Percentiles rank a stretch among this genome's conserved stretches.
These are phyloP conservation scores for Candida michaelii DNA, from an alignment of 805 yeast species.

Conservation along the genomic window DNA sequence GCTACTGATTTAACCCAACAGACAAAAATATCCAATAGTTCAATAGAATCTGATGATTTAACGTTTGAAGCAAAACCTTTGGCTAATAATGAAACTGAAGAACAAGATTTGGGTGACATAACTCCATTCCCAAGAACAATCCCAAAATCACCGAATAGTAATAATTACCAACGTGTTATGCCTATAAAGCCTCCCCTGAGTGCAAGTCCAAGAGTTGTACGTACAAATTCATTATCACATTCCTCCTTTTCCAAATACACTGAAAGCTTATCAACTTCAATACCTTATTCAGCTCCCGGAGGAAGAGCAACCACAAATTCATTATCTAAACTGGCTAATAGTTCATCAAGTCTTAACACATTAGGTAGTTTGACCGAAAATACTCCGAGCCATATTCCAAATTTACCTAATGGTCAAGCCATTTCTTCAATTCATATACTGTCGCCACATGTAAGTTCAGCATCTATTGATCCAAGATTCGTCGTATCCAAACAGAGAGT, in stretches of 20 bases:
- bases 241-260: slow-evolving; percentile 36
- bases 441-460: slow-evolving; percentile 61
- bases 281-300: slow-evolving; percentile 74
- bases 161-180: slow-evolving; percentile 17
- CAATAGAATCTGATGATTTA: slow-evolving; percentile 14
- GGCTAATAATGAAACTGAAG: slow-evolving; percentile 1
- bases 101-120: slow-evolving; percentile 9
- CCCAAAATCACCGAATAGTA: slow-evolving; percentile 8
- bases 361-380: slow-evolving; percentile 15
- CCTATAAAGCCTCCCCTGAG: slow-evolving; percentile 20
- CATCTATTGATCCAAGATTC: slow-evolving; percentile 80
- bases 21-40: slow-evolving; percentile 12
- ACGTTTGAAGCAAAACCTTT: slow-evolving; percentile 11
- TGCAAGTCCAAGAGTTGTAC: slow-evolving; percentile 42
- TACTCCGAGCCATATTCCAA: slow-evolving; percentile 40
- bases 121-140: slow-evolving; percentile 4
- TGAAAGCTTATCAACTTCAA: slow-evolving; percentile 54
- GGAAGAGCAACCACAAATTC: slow-evolving; percentile 58
- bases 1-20: slow-evolving; percentile 9
- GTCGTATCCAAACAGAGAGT: slow-evolving; percentile 78
- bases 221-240: slow-evolving; percentile 41
- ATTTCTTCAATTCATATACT: slow-evolving; percentile 64
- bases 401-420: slow-evolving; percentile 55
- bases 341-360: slow-evolving; percentile 14
- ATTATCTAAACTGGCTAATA: slow-evolving; percentile 17